Evolutionary conservation across 768 basidiomycete genomes (phyloP).

Genomic region (Auricularia auricula-judae): DNA sequence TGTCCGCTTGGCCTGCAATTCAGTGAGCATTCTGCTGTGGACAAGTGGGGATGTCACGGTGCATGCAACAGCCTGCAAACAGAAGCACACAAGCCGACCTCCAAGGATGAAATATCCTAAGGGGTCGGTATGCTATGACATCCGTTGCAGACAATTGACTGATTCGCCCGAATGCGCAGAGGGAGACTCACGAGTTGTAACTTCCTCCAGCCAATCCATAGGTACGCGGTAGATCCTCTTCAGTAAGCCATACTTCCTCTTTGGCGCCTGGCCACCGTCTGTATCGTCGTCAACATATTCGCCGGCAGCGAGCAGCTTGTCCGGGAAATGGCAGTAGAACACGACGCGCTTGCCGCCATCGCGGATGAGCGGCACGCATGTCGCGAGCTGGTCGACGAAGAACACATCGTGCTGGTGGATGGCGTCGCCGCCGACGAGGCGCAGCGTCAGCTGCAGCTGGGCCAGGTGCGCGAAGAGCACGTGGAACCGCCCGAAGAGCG

Average conservation of each 20-base stretch:
- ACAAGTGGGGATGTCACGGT: too few relatives aligned
- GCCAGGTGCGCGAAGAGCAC: constrained; percentile 82
- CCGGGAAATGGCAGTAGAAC: constrained; percentile 97
- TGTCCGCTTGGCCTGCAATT: constrained; percentile 71
- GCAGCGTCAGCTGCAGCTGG: constrained; percentile 69
- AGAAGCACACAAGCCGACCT: too few relatives aligned
- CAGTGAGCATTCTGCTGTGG: background rate
- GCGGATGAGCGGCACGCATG: constrained; percentile 77
- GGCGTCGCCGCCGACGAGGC: constrained; percentile 38
- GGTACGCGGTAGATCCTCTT: constrained; percentile 77
- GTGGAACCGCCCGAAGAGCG: constrained; percentile 70
- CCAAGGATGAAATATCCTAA: too few relatives aligned
- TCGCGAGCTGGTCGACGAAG: constrained; percentile 92
- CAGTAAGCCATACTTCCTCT: constrained; percentile 35
- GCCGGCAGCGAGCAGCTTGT: constrained; percentile 77
- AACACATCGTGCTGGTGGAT: constrained; percentile 65
- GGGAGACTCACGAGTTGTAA: constrained; percentile 62
- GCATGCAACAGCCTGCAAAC: too few relatives aligned
- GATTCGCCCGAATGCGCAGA: background rate
- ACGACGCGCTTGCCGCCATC: constrained; percentile 66
- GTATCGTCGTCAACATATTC: constrained; percentile 33
- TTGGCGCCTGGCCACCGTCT: constrained; percentile 32
- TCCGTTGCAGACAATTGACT: background rate
- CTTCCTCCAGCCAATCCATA: constrained; percentile 84
- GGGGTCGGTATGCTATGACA: too few relatives aligned